phyloP scores from a whole-genome alignment of 345 rosid species.

The Melastoma malabathricum region DNA sequence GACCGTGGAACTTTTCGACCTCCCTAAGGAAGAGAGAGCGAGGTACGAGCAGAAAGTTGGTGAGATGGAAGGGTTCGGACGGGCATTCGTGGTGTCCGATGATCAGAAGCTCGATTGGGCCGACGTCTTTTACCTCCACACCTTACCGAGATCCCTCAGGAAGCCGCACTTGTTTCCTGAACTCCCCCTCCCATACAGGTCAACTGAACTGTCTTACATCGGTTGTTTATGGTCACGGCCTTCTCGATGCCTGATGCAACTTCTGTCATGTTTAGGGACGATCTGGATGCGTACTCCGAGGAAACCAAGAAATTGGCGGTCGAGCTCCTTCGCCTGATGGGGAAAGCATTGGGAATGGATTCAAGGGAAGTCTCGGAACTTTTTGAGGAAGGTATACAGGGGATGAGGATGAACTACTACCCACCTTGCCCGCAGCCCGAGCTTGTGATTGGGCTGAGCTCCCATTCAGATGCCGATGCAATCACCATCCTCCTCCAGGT shows the following conservation, averaged over 20 bases:
- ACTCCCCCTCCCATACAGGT: constrained; percentile 6
- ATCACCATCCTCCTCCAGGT: constrained; percentile 8
- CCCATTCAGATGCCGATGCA: constrained; percentile 8
- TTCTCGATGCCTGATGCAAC: neutral
- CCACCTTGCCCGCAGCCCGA: constrained; percentile 8
- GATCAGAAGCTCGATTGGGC: constrained; percentile 12
- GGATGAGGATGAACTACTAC: constrained; percentile 2
- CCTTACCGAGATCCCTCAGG: constrained; percentile 4
- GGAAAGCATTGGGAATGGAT: constrained; percentile 1
- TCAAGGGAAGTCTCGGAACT: neutral
- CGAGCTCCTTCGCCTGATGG: constrained; percentile 3
- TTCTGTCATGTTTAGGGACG: neutral
- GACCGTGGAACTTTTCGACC: constrained; percentile 4
- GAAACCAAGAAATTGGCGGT: neutral
- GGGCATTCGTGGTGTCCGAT: constrained; percentile 6
- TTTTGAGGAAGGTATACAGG: constrained; percentile 5
- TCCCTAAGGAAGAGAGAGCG: constrained; percentile 5
- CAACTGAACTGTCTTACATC: too few species aligned
- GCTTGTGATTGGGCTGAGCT: constrained; percentile 5
- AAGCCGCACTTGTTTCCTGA: constrained; percentile 3
- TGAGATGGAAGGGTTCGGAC: constrained; percentile 5
- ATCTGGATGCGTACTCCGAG: neutral
- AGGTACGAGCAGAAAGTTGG: constrained; percentile 4
- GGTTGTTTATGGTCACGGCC: neutral
- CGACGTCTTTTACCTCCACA: constrained; percentile 5